Evolutionary conservation across 208 protist genomes (phyloP).

Genomic region (Leishmania mexicana): DNA sequence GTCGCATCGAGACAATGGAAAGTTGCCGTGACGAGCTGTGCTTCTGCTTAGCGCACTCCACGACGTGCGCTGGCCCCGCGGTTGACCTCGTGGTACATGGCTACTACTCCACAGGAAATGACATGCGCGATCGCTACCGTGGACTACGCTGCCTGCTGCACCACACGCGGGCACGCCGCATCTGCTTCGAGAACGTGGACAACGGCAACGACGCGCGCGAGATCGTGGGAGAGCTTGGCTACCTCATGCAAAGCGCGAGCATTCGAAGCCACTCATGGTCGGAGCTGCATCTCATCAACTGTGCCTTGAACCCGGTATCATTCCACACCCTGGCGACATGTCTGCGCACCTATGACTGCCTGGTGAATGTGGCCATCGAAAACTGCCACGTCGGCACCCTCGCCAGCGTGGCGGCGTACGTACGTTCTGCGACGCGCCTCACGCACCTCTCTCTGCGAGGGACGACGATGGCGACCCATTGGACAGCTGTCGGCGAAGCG

Average conservation of each 20-base stretch:
- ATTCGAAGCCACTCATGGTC: constrained; percentile 8
- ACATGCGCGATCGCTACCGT: constrained; percentile 37
- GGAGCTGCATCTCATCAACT: constrained; percentile 30
- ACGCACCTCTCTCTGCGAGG: constrained; percentile 51
- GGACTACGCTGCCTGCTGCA: constrained; percentile 67
- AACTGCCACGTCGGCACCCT: constrained; percentile 38
- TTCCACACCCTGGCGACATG: constrained; percentile 24
- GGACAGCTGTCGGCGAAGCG: constrained; percentile 31
- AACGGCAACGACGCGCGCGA: constrained; percentile 43
- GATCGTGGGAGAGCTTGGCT: constrained; percentile 49
- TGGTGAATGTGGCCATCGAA: constrained; percentile 51
- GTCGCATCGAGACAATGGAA: constrained; percentile 21
- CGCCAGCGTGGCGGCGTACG: constrained; percentile 33
- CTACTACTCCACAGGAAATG: constrained; percentile 49
- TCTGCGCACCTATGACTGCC: constrained; percentile 30
- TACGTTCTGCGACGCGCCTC: constrained; percentile 31
- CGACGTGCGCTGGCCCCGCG: constrained; percentile 38
- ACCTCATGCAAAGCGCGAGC: constrained; percentile 12
- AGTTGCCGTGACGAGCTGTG: constrained; percentile 60
- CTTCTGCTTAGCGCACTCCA: constrained; percentile 64
- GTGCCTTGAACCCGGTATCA: constrained; percentile 16
- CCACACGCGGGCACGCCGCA: constrained; percentile 42
- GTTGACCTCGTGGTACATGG: constrained; percentile 42
- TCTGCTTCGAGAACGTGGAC: constrained; percentile 40
- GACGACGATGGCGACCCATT: constrained; percentile 43